These are phyloP conservation scores for Citrus sp. DNA, from an alignment of 345 rosid genomes.

Conservation along the genomic window DNA sequence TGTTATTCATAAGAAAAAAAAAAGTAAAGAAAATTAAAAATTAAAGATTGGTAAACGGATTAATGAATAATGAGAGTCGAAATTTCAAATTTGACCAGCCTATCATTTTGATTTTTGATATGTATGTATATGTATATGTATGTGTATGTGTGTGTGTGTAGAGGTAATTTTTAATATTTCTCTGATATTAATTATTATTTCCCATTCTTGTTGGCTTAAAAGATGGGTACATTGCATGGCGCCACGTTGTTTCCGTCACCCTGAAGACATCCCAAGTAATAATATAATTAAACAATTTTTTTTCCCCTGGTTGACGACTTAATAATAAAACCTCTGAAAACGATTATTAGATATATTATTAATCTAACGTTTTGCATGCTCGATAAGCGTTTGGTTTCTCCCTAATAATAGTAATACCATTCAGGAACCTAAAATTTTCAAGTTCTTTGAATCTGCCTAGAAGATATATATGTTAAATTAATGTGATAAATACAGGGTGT, in stretches of 20 bases:
- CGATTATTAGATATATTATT: not conserved
- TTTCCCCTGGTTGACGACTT: not conserved
- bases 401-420: not conserved
- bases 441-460: not conserved
- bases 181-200: no score
- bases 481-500: no score
- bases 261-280: not conserved
- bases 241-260: not conserved
- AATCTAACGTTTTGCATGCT: conserved; percentile 1
- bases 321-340: no score
- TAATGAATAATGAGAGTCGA: not conserved
- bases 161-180: no score
- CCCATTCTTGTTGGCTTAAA: not conserved
- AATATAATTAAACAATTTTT: not conserved
- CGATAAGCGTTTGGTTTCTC: not conserved
- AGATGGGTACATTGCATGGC: no score
- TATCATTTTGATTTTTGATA: no score
- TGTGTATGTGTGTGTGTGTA: no score
- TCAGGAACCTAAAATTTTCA: not conserved
- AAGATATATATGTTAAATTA: no score
- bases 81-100: not conserved
- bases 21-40: not conserved
- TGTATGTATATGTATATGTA: no score
- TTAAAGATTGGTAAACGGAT: not conserved
- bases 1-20: not conserved